These are phyloP conservation scores for Sphaerostilbella broomeana DNA, from an alignment of 2,329 filamentous ascomycete genomes.

Conservation along the genomic window DNA sequence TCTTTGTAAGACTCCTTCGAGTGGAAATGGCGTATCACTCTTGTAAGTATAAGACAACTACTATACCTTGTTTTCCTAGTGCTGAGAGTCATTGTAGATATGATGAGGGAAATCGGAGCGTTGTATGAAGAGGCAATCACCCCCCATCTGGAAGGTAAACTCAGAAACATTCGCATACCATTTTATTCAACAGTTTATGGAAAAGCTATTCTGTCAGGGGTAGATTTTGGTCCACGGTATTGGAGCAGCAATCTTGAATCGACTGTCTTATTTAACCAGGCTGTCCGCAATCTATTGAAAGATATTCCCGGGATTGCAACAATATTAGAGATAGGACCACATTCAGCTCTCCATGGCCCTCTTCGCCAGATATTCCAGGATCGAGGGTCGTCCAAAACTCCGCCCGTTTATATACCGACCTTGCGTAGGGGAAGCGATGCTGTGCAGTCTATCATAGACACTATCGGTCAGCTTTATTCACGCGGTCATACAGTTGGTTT, in stretches of 20 bases:
- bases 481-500: conserved; percentile 14
- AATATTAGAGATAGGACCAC: conserved; percentile 22
- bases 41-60: conserved; percentile 9
- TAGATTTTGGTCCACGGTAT: conserved; percentile 7
- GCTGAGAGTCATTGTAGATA: too few relatives aligned
- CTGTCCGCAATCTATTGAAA: conserved; percentile 11
- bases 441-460: conserved; percentile 12
- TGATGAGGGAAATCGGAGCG: conserved; percentile 30
- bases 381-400: conserved; percentile 1
- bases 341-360: conserved; percentile 21
- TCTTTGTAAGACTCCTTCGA: conserved; percentile 38
- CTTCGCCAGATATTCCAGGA: conserved; percentile 19
- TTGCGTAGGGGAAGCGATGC: conserved; percentile 14
- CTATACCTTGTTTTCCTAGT: conserved; percentile 35
- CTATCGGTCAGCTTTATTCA: conserved; percentile 16
- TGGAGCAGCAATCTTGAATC: conserved; percentile 15
- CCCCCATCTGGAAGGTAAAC: background rate
- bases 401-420: conserved; percentile 16
- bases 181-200: conserved; percentile 11
- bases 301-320: conserved; percentile 4
- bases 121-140: too few relatives aligned
- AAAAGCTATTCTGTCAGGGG: background rate
- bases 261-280: conserved; percentile 13
- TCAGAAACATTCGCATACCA: background rate
- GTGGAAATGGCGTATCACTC: conserved; percentile 46